Conservation (phyloP, 352 stramenopile genomes). For the Globisporangium sylvaticum region DNA sequence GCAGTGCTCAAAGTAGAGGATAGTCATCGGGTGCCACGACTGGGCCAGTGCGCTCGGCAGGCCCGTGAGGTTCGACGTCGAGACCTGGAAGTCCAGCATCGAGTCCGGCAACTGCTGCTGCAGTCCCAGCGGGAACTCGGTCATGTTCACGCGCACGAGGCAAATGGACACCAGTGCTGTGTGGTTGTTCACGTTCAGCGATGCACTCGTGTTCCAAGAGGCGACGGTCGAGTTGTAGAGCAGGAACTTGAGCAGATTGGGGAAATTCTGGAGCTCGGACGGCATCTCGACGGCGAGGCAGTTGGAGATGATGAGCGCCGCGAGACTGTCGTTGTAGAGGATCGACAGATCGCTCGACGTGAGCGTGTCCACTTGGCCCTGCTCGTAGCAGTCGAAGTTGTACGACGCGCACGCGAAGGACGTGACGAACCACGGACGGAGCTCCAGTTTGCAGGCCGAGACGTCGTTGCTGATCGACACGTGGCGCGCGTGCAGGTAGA, state of each 20-base stretch:
- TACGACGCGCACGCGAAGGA: constrained; percentile 31
- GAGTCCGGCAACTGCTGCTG: constrained; percentile 7
- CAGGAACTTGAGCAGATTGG: constrained; percentile 28
- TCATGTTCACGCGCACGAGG: constrained; percentile 19
- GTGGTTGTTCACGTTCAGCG: constrained; percentile 23
- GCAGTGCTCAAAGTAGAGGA: constrained; percentile 20
- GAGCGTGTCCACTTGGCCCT: constrained; percentile 24
- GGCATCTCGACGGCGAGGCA: constrained; percentile 29
- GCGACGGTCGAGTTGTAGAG: constrained; percentile 36
- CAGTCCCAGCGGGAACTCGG: constrained; percentile 13
- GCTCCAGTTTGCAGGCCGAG: constrained; percentile 26
- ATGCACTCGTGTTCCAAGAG: constrained; percentile 19
- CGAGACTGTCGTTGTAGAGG: constrained; percentile 22
- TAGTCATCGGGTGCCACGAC: constrained; percentile 14
- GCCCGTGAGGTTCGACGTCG: constrained; percentile 12
- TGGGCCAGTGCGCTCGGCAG: constrained; percentile 3
- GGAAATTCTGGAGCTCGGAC: constrained; percentile 22
- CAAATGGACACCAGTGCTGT: constrained; percentile 12
- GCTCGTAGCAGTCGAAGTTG: constrained; percentile 30
- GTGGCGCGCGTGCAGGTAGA: constrained; percentile 26
- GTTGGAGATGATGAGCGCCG: constrained; percentile 28
- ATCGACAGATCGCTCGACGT: constrained; percentile 16
- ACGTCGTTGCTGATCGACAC: constrained; percentile 19
- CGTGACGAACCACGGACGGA: constrained; percentile 29
- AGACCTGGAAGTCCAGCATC: constrained; percentile 17